phyloP scores from a whole-genome alignment of 495 filamentous ascomycete genomes.

The Xylaria flabelliformis region DNA sequence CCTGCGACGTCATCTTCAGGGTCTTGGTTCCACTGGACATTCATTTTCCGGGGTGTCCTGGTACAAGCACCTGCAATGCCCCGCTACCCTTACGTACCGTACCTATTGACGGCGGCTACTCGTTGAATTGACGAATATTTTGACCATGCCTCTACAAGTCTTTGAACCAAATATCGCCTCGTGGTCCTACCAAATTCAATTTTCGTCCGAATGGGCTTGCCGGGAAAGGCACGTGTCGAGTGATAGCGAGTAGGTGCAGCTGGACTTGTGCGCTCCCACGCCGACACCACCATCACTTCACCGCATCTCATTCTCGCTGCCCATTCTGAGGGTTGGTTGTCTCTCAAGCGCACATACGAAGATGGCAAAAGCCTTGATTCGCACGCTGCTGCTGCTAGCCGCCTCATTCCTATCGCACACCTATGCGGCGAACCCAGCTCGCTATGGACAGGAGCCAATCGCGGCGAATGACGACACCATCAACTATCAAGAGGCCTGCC shows the following conservation, averaged over 20 bases:
- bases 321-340: not conserved
- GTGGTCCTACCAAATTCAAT: not conserved
- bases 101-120: not conserved
- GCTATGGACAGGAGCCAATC: conserved; percentile 38
- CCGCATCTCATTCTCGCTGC: not conserved
- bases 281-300: conserved; percentile 3
- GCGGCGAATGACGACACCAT: conserved; percentile 32
- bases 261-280: conserved; percentile 1
- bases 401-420: conserved; percentile 22
- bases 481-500: conserved; percentile 52
- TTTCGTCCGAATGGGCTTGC: not conserved
- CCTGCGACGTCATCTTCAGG: conserved; percentile 25
- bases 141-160: not conserved
- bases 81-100: not conserved
- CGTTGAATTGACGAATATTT: not conserved
- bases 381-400: conserved; percentile 33
- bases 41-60: not conserved
- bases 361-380: conserved; percentile 25
- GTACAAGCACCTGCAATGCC: not conserved
- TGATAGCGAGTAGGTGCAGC: conserved; percentile 7
- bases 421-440: conserved; percentile 28
- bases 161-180: not conserved
- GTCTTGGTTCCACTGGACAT: conserved; percentile 12
- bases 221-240: not conserved
- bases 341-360: not conserved